These are phyloP conservation scores for Amanita rubescens DNA, from an alignment of 768 basidiomycete species.

Conservation along the genomic window DNA sequence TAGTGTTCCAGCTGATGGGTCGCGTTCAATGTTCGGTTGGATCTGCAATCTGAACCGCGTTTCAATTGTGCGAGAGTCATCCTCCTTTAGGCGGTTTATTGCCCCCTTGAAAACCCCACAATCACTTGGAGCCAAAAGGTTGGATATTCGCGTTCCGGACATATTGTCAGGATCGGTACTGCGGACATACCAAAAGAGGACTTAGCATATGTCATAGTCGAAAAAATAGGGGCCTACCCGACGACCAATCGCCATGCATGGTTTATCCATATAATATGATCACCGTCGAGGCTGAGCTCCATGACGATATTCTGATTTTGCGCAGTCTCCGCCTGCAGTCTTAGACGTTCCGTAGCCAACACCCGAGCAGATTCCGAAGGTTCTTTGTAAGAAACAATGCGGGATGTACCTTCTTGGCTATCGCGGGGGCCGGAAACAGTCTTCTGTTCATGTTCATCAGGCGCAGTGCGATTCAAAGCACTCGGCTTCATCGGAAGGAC, in stretches of 20 bases:
- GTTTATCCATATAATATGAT: slow-evolving; percentile 93
- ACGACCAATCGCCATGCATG: slow-evolving; percentile 92
- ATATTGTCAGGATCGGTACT: slow-evolving; percentile 82
- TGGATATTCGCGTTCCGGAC: slow-evolving; percentile 73
- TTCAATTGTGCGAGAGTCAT: slow-evolving; percentile 92
- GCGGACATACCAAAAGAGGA: background rate
- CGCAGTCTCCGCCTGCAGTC: slow-evolving; percentile 87
- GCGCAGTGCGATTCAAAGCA: slow-evolving; percentile 44
- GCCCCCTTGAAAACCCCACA: slow-evolving; percentile 82
- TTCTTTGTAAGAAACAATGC: slow-evolving; percentile 32
- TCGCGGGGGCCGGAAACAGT: slow-evolving; percentile 31
- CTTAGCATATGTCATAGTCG: background rate
- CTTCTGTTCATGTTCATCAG: slow-evolving; percentile 58
- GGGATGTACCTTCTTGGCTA: slow-evolving; percentile 26
- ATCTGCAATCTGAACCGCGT: slow-evolving; percentile 84
- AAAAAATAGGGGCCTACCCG: slow-evolving; percentile 46
- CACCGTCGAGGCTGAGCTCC: slow-evolving; percentile 90
- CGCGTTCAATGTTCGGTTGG: slow-evolving; percentile 51
- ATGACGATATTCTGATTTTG: slow-evolving; percentile 95
- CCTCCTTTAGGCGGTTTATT: slow-evolving; percentile 74
- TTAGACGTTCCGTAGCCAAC: slow-evolving; percentile 82
- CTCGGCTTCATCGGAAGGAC: slow-evolving; percentile 42
- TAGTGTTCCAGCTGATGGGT: slow-evolving; percentile 44
- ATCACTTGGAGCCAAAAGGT: slow-evolving; percentile 72
- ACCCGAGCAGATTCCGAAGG: slow-evolving; percentile 71